phyloP scores from a whole-genome alignment of 768 basidiomycete genomes.

The Gymnopilus junonius region DNA sequence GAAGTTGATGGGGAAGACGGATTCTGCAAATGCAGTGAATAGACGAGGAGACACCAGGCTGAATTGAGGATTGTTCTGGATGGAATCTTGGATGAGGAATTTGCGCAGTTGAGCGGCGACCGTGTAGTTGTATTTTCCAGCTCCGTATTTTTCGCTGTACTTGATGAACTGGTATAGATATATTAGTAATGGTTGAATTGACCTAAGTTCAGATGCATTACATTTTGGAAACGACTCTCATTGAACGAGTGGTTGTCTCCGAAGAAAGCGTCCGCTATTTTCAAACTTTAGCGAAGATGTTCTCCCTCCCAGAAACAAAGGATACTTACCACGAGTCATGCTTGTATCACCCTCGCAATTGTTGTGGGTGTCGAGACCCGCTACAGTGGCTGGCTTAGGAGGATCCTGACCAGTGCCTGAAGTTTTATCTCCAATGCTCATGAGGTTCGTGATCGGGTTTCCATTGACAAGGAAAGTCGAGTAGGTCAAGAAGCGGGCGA shows the following conservation, averaged over 20 bases:
- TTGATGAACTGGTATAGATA: conserved; percentile 15
- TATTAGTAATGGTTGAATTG: not conserved
- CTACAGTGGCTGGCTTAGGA: conserved; percentile 23
- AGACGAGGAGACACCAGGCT: conserved; percentile 23
- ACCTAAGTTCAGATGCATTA: not conserved
- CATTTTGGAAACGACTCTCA: conserved; percentile 24
- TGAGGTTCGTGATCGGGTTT: not conserved
- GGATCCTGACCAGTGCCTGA: conserved; percentile 21
- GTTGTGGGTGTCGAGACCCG: conserved; percentile 24
- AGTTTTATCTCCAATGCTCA: not conserved
- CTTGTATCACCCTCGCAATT: conserved; percentile 24
- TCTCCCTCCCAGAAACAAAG: not conserved
- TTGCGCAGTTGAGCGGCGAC: conserved; percentile 24
- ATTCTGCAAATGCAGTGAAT: conserved; percentile 24
- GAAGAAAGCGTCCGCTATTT: conserved; percentile 18
- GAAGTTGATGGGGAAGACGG: conserved; percentile 22
- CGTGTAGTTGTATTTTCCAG: conserved; percentile 26
- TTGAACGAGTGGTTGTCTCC: conserved; percentile 26
- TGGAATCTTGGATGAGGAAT: conserved; percentile 27
- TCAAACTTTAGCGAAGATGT: not conserved
- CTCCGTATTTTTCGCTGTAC: conserved; percentile 24
- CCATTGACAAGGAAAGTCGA: conserved; percentile 1
- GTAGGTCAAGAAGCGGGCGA: not conserved
- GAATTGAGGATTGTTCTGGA: conserved; percentile 26
- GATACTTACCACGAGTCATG: conserved; percentile 1